Evolutionary conservation across 1,139 yeast genomes (phyloP), one percentile per base, ranked within the genome.

Genomic region (Candida buenavistaensis): DNA sequence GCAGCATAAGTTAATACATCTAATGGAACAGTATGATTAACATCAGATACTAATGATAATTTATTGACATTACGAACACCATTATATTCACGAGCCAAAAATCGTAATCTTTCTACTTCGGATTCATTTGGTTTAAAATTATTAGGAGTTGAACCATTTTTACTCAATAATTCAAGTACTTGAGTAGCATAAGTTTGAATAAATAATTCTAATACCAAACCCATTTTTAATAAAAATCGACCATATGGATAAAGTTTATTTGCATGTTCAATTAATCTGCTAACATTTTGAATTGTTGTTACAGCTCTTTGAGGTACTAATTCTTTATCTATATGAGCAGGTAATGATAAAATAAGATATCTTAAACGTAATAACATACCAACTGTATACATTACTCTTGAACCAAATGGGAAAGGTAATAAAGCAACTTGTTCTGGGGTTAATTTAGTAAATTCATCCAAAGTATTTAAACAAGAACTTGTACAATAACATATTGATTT

Each of bases 321-420:
- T 30, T 72, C 72, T 33, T 54, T 60, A 30, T 67, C 73, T 52
- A 66, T 68, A 38, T 75, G 68, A 21, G 73, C 65, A 1, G 85
- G 82, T 10, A 78, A 62, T 5, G 81, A 71, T 24, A 80, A 53
- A 12, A 75, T 70, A 36, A 80, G 59, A 45, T 72, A 80, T 23
- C 88, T 60, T 32, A 82, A 61, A 41, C 86, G 68, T 35, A 82
- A 59, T 11, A 83, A 59, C 67, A 80, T 76, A 8, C 88, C 86
- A 0, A 80, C 79, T 2, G 86, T 78, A 51, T 81, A 83, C 31
- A 83, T 73, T 35, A 85, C 61, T 46, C 95, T 64, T 2, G 88
- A 72, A 36, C 76, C 75, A 45, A 77, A 77, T 41, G 80, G 71
- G 38, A 82, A 62, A 2, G 95, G 95, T 33, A 80, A 62, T 3